Percentiles rank a stretch among this genome's conserved stretches.
Evolutionary conservation across 2,329 filamentous ascomycete species (phyloP).

Genomic region (Fusarium chlamydosporum): DNA sequence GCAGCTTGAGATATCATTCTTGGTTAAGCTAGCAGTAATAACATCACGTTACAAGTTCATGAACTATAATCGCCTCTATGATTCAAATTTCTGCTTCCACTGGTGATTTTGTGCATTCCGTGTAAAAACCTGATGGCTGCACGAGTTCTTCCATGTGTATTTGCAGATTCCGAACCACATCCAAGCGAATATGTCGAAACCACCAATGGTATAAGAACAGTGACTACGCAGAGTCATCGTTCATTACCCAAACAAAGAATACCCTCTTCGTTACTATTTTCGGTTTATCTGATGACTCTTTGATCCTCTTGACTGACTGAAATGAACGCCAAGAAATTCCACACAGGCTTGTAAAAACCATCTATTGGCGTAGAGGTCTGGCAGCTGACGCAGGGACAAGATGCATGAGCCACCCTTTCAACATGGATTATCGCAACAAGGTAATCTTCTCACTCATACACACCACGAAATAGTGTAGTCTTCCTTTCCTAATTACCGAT

Average conservation of each 20-base stretch:
- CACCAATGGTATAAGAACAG: neutral
- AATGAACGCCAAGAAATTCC: no score
- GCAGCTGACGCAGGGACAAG: no score
- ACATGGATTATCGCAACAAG: no score
- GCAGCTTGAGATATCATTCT: neutral
- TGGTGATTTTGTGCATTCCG: rapidly evolving
- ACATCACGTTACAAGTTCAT: conserved; percentile 12
- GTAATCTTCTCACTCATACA: no score
- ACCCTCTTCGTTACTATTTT: neutral
- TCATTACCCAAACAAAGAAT: neutral
- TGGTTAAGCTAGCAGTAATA: neutral
- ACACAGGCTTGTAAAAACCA: no score
- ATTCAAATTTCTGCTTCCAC: neutral
- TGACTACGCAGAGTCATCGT: rapidly evolving
- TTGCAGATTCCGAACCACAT: no score
- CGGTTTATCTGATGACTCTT: no score
- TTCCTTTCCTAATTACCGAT: neutral
- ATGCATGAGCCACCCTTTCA: no score
- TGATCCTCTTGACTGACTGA: no score
- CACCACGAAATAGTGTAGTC: neutral
- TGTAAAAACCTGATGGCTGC: neutral
- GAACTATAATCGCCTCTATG: rapidly evolving
- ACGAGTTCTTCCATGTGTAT: neutral
- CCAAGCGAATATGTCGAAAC: neutral
- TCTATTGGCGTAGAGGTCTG: no score